Conservation (phyloP, 2,329 filamentous ascomycete genomes). For the Camptophora hylomeconis region DNA sequence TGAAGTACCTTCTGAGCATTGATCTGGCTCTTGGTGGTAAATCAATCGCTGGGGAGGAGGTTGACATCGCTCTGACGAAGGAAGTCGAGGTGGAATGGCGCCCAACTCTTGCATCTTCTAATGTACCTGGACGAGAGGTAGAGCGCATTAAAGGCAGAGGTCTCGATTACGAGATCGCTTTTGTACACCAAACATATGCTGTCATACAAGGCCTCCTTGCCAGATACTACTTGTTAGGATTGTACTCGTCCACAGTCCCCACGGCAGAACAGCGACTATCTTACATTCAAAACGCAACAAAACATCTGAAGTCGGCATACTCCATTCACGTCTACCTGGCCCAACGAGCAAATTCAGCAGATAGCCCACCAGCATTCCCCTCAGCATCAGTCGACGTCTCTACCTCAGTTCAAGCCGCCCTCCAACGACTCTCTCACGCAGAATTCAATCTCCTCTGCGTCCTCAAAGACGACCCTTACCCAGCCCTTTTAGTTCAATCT, state of each 20-base stretch:
- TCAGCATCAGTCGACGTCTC: slow-evolving; percentile 30
- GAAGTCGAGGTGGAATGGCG: slow-evolving; percentile 68
- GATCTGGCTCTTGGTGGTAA: slow-evolving; percentile 55
- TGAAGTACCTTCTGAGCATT: slow-evolving; percentile 71
- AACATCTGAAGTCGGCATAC: slow-evolving; percentile 63
- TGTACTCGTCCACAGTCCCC: slow-evolving; percentile 55
- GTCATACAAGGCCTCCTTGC: slow-evolving; percentile 62
- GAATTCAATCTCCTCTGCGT: slow-evolving; percentile 86
- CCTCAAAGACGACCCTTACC: slow-evolving; percentile 88
- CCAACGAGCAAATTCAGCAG: slow-evolving; percentile 29
- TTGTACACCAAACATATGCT: slow-evolving; percentile 63
- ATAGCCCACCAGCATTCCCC: slow-evolving; percentile 25
- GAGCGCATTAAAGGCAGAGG: slow-evolving; percentile 57
- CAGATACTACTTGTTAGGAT: slow-evolving; percentile 55
- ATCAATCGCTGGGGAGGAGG: slow-evolving; percentile 43
- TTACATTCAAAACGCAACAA: slow-evolving; percentile 62
- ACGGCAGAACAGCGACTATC: slow-evolving; percentile 53
- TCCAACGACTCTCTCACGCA: slow-evolving; percentile 53
- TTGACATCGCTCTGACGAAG: slow-evolving; percentile 55
- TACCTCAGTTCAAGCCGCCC: slow-evolving; percentile 27
- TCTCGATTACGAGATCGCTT: slow-evolving; percentile 72
- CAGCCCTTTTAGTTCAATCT: slow-evolving; percentile 65
- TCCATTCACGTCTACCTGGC: slow-evolving; percentile 61
- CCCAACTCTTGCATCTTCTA: slow-evolving; percentile 53
- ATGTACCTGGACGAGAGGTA: slow-evolving; percentile 49